phyloP scores from a whole-genome alignment of 495 filamentous ascomycete genomes.

The Aspergillus heteromorphus region DNA sequence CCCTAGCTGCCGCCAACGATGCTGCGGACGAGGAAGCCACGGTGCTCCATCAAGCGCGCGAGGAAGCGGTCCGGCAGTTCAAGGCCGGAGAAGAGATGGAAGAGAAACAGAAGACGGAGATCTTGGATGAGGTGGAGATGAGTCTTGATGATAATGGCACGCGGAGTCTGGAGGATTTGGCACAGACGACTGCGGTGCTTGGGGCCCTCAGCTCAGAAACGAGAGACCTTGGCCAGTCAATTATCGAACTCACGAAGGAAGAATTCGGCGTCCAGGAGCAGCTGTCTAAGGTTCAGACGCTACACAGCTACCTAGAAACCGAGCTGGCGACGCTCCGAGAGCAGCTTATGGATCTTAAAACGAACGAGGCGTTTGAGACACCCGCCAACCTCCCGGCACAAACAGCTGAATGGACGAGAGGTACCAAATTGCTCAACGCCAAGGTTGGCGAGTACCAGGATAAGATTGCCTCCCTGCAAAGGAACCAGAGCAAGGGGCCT shows the following conservation, averaged over 20 bases:
- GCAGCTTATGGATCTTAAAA: constrained; percentile 36
- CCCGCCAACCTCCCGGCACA: constrained; percentile 48
- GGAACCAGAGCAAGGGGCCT: constrained; percentile 30
- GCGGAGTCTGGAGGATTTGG: constrained; percentile 33
- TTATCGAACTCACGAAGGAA: constrained; percentile 39
- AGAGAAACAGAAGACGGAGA: constrained; percentile 29
- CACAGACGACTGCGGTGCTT: constrained; percentile 29
- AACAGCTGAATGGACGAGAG: constrained; percentile 58
- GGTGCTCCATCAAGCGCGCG: constrained; percentile 42
- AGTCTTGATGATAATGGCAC: constrained; percentile 25
- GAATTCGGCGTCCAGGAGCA: constrained; percentile 37
- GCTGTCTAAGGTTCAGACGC: constrained; percentile 52
- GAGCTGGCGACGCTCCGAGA: constrained; percentile 33
- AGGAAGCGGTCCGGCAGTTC: constrained; percentile 33
- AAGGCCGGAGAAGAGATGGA: constrained; percentile 28
- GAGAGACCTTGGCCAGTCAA: constrained; percentile 33
- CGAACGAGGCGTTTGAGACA: constrained; percentile 45
- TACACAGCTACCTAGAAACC: constrained; percentile 40
- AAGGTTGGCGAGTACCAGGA: constrained; percentile 56
- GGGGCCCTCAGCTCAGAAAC: constrained; percentile 30
- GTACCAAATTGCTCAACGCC: constrained; percentile 51
- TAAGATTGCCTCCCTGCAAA: constrained; percentile 38
- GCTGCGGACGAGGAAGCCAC: constrained; percentile 69
- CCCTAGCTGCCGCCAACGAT: constrained; percentile 73
- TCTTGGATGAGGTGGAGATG: constrained; percentile 36